A percentile compares a stretch with the other conserved stretches of the same genome.
phyloP scores from a whole-genome alignment of 768 basidiomycete genomes.

The Termitomyces sp. region DNA sequence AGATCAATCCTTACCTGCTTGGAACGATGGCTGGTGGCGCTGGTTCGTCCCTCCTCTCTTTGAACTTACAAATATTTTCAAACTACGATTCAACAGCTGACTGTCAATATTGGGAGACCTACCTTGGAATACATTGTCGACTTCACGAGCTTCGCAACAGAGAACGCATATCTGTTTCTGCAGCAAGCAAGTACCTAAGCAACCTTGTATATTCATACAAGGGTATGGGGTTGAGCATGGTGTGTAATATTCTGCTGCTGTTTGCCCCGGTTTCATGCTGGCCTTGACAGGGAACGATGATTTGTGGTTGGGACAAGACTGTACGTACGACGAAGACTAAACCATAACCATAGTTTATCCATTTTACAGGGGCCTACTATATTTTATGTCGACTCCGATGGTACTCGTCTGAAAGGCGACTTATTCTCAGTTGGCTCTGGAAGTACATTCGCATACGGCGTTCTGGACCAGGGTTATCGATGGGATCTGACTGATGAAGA shows the following conservation, averaged over 20 bases:
- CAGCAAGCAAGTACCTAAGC: constrained; percentile 95
- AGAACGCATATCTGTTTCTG: constrained; percentile 98
- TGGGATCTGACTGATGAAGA: constrained; percentile 94
- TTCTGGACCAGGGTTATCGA: constrained; percentile 90
- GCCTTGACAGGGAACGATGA: constrained; percentile 86
- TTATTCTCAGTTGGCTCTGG: constrained; percentile 99
- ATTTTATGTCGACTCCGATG: constrained; percentile 98
- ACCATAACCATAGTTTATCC: not conserved
- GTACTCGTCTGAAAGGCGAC: constrained; percentile 91
- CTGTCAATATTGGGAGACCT: constrained; percentile 98
- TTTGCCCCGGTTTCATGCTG: not conserved
- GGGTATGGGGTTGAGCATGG: constrained; percentile 99
- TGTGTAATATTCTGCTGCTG: constrained; percentile 31
- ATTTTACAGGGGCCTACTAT: constrained; percentile 75
- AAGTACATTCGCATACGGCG: constrained; percentile 98
- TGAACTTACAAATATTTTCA: not conserved
- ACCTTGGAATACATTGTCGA: constrained; percentile 96
- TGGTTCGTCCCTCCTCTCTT: constrained; percentile 45
- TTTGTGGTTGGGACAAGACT: constrained; percentile 99
- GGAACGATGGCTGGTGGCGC: constrained; percentile 99
- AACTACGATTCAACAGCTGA: constrained; percentile 53
- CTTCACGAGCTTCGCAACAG: constrained; percentile 94
- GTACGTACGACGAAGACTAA: constrained; percentile 38
- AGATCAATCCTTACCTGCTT: constrained; percentile 98
- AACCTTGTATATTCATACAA: constrained; percentile 98